Conservation (phyloP, 306 rosid genomes). For the Quercus mongolica region DNA sequence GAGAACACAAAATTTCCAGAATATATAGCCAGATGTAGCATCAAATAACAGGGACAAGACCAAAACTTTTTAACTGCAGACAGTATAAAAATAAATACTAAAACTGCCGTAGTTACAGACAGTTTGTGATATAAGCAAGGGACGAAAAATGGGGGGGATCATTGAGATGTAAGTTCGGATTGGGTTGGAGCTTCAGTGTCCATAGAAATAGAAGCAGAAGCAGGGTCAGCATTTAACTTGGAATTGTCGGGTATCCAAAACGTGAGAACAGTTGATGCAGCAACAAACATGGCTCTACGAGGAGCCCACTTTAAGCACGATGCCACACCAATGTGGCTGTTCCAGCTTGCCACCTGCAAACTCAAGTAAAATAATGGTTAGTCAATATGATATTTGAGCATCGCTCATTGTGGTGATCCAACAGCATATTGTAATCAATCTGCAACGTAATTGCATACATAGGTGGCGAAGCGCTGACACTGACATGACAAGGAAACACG, state of each 20-base stretch:
- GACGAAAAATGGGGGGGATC: background rate
- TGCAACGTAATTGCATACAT: background rate
- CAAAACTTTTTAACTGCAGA: background rate
- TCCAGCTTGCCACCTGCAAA: slow-evolving; percentile 78
- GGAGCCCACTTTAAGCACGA: slow-evolving; percentile 97
- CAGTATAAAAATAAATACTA: background rate
- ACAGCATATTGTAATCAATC: background rate
- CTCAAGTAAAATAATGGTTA: slow-evolving; percentile 10
- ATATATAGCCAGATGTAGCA: background rate
- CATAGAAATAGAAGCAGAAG: background rate
- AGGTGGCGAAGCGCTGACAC: too few relatives aligned
- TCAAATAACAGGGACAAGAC: too few relatives aligned
- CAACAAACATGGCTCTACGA: slow-evolving; percentile 84
- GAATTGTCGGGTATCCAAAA: slow-evolving; percentile 81
- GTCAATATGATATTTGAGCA: background rate
- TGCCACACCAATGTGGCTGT: slow-evolving; percentile 76
- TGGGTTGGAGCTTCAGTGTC: slow-evolving; percentile 39
- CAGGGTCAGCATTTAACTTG: slow-evolving; percentile 32
- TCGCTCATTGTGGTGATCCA: background rate
- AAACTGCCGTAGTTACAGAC: background rate
- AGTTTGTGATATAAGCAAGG: background rate
- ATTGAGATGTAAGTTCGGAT: slow-evolving; percentile 34
- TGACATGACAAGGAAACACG: too few relatives aligned
- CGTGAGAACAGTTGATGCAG: slow-evolving; percentile 88
- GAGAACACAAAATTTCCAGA: background rate